These are phyloP conservation scores for Taiozyma sp. DNA, from an alignment of 1,139 yeast species.

Conservation along the genomic window DNA sequence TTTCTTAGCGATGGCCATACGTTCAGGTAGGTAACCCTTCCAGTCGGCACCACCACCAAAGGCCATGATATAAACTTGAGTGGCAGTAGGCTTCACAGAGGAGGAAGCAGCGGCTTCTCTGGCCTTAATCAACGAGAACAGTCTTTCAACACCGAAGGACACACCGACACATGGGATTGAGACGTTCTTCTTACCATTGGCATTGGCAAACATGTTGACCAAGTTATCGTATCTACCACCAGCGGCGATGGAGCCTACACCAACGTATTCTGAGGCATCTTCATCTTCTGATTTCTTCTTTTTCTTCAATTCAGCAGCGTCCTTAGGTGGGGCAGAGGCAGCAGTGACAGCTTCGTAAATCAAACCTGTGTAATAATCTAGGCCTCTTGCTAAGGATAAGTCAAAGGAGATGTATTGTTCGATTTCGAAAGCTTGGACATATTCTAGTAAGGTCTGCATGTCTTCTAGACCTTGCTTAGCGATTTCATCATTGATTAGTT, in stretches of 20 bases:
- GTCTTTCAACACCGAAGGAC: slow-evolving; percentile 94
- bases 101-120: slow-evolving; percentile 48
- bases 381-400: slow-evolving; percentile 92
- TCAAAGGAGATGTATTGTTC: slow-evolving; percentile 70
- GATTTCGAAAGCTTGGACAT: slow-evolving; percentile 76
- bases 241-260: slow-evolving; percentile 97
- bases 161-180: slow-evolving; percentile 97
- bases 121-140: slow-evolving; percentile 83
- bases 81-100: slow-evolving; percentile 71
- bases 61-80: slow-evolving; percentile 95
- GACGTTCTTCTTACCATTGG: slow-evolving; percentile 68
- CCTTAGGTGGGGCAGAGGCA: slow-evolving; percentile 90
- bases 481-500: slow-evolving; percentile 55
- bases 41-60: slow-evolving; percentile 97
- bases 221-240: slow-evolving; percentile 97
- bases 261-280: slow-evolving; percentile 94
- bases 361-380: slow-evolving; percentile 95
- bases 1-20: slow-evolving; percentile 78
- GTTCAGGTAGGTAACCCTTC: slow-evolving; percentile 87
- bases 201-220: slow-evolving; percentile 91
- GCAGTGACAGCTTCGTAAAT: slow-evolving; percentile 94
- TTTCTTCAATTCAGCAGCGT: slow-evolving; percentile 59
- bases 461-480: slow-evolving; percentile 83
- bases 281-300: slow-evolving; percentile 52
- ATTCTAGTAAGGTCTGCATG: slow-evolving; percentile 68